Base-by-base conservation (phyloP, 2,329 filamentous ascomycete genomes). In the Cordyceps cateniannulata region DNA sequence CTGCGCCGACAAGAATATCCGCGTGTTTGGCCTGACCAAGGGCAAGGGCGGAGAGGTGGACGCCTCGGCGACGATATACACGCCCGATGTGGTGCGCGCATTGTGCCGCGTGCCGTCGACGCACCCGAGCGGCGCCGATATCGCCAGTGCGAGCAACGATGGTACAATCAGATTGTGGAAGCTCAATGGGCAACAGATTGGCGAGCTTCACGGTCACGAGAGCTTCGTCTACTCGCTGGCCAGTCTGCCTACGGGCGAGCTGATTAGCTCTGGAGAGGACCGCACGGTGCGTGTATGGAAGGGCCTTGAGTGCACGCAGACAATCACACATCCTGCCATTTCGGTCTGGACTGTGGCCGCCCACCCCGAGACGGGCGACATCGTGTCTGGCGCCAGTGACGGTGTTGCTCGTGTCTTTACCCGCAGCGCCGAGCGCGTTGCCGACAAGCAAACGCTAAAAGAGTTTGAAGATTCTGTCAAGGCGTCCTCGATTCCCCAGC, bases 281-380 rank as follows among this genome's bases (percentile, higher is more conserved):
- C 85, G 95, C n/a, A 97, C 95, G 0, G 85, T 96, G 38, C 85
- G 91, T 57, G 79, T 99, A 70, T 99, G 96, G 95, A 87, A 84
- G 66, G 90, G 88, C 49, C 83, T 79, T 16, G 82, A 92, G 61
- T 98, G 93, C 71, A 77, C 96, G 50, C 95, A 99, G 74, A 97
- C 93, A 44, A 98, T 99, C 65, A 97, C 93, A 1, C 92, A 97
- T 69, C 95, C 95, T 12, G 95, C 95, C 10, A 96, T 98, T 60
- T 98, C 93, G 0, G 93, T 99, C 5, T 99, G 95, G 95, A 82
- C 85, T 16, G 91, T 99, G 20, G 90, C 92, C n/a, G 89, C 85
- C 12, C 95, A 90, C 69, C 70, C 81, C 0, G 85, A 91, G 64
- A 96, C 85, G 52, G 93, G 95, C 24, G 96, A 99, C 68, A 93